Evolutionary conservation across 78 protist species (phyloP), one percentile per base, ranked within the genome.

Genomic region (Chrysochromulina tobinii): DNA sequence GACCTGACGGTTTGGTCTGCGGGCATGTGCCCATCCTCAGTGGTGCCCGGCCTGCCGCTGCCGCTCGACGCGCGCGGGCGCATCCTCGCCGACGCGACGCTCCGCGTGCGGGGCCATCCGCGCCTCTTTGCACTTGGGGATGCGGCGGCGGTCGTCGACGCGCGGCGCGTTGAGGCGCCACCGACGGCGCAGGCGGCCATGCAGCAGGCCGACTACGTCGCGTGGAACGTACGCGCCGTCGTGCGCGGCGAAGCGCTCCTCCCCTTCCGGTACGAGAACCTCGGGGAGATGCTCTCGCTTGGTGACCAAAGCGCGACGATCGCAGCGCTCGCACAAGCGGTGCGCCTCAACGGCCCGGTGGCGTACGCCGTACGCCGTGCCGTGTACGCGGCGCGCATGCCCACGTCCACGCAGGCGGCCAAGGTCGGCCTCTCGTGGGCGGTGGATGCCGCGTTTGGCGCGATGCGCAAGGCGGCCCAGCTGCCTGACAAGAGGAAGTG

Each of bases 111-210:
- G 17, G 27, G 8, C 73, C 9, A 0, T 9, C 17, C 1, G n/a
- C 14, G 17, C 84, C 15, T 75, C n/a, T 23, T 15, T 57, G 5
- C 25, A 5, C 54, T 75, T 27, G 84, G 84, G 58, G 84, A 75
- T 57, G 55, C 17, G 57, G 84, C 84, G 18, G 5, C 9, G 15
- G 2, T 5, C 58, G 6, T 23, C n/a, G 84, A 17, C 84, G 57
- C 8, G 12, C 38, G n/a, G 9, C n/a, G n/a, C 17, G 57, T 25
- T 55, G 27, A 1, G 3, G n/a, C 57, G 84, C 84, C 25, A 6
- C 27, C 79, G 27, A 75, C 57, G 23, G 84, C 84, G 84, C 84
- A 75, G 84, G 72, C 72, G 72, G 72, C 81, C n/a, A 7, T 75
- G 84, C 84, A 38, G 84, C 84, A 75, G 84, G 57, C 84, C 2